A percentile compares a stretch with the other conserved stretches of the same genome.
These are phyloP conservation scores for Camellia lanceoleosa DNA, from an alignment of 148 eudicot species.

Conservation along the genomic window DNA sequence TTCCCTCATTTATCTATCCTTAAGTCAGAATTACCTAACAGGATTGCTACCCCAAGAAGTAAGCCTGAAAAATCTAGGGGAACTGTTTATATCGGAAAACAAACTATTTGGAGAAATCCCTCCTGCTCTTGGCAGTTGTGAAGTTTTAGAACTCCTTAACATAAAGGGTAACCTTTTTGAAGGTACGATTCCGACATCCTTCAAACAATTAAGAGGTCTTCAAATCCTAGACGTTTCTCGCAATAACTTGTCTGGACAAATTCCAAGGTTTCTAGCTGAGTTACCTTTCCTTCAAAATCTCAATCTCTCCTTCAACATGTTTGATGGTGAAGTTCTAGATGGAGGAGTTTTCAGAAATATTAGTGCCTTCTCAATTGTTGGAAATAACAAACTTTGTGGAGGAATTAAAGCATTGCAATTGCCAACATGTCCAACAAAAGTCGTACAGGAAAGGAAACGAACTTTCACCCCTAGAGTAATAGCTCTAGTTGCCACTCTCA, in stretches of 20 bases:
- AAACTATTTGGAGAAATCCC: slow-evolving; percentile 21
- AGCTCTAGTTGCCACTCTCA: not conserved
- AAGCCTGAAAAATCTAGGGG: slow-evolving; percentile 13
- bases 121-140: slow-evolving; percentile 11
- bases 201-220: slow-evolving; percentile 3
- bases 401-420: slow-evolving; percentile 17
- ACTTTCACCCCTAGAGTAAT: not conserved
- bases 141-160: not conserved
- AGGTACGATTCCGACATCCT: slow-evolving; percentile 19
- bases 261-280: slow-evolving; percentile 12
- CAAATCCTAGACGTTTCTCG: slow-evolving; percentile 15
- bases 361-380: slow-evolving; percentile 9
- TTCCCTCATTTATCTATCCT: slow-evolving; percentile 5
- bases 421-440: slow-evolving; percentile 2
- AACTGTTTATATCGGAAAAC: slow-evolving; percentile 11
- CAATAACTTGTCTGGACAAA: slow-evolving; percentile 22
- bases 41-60: slow-evolving; percentile 23
- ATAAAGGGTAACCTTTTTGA: slow-evolving; percentile 16
- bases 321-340: slow-evolving; percentile 27
- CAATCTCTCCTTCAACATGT: slow-evolving; percentile 24
- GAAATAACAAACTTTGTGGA: slow-evolving; percentile 25
- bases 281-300: slow-evolving; percentile 6
- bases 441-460: not conserved
- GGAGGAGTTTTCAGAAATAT: slow-evolving; percentile 19
- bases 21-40: slow-evolving; percentile 2